phyloP scores from a whole-genome alignment of 116 monocot species.

The Phalaenopsis hybrid region DNA sequence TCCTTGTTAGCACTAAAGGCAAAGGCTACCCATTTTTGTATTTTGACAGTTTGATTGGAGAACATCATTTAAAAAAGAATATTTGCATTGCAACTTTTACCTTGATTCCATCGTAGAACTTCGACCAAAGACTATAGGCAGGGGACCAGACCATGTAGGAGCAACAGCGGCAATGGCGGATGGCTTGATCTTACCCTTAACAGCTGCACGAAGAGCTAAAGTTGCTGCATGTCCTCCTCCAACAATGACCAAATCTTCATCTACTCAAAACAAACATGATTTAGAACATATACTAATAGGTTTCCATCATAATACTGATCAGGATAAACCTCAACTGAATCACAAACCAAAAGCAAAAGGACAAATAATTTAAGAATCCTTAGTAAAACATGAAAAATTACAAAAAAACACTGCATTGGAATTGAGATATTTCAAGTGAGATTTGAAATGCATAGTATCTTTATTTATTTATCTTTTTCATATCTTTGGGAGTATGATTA shows the following conservation, averaged over 20 bases:
- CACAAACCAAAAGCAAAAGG: no score
- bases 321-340: no score
- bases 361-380: no score
- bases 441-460: no score
- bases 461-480: no score
- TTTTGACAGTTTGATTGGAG: no score
- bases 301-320: not conserved
- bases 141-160: slow-evolving; percentile 95
- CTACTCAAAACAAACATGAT: slow-evolving; percentile 14
- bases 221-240: slow-evolving; percentile 98
- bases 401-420: no score
- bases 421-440: no score
- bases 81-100: slow-evolving; percentile 18
- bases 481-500: no score
- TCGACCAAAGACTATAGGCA: slow-evolving; percentile 96
- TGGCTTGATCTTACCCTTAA: slow-evolving; percentile 61
- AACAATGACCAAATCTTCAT: slow-evolving; percentile 50
- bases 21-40: no score
- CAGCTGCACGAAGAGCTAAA: slow-evolving; percentile 64
- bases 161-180: slow-evolving; percentile 79
- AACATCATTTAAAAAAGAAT: not conserved
- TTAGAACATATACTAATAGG: not conserved
- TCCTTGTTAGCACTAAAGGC: no score
- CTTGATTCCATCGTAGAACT: slow-evolving; percentile 82
- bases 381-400: no score